Base-by-base conservation (phyloP, 1,284 basidiomycete genomes). In the Leccinum insolens region DNA sequence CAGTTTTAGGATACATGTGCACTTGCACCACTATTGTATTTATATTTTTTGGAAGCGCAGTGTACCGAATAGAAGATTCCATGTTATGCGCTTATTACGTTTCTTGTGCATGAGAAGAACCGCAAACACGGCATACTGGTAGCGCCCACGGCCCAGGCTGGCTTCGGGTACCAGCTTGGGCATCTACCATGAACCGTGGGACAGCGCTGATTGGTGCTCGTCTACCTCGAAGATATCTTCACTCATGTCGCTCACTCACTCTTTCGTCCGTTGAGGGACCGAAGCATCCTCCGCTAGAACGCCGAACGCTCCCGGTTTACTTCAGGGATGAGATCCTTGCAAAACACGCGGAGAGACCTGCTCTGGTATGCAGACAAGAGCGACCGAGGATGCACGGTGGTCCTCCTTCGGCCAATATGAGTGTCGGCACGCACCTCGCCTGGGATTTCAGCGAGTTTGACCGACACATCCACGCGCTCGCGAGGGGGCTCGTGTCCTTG, bases 381-480 rank as follows among this genome's bases (percentile, higher is more conserved):
- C 76, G 67, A 8, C 82, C 88, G 4, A 77, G 84, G 4, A 80
- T 85, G 1, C 88, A 92, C 76, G 88, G 87, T 9, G 89, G 89
- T 1, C 88, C 89, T 25, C 72, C 73, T 4, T 84, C 85, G 14
- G 77, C 69, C 15, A 89, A 89, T 74, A 77, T 88, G 66, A 82
- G 78, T 9, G 74, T 81, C 14, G 69, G 70, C 5, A 79, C 81
- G 8, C 87, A 90, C 74, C 81, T 95, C 6, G 86, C 88, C 17
- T 95, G 93, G 94, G 86, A 88, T 69, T 95, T 89, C 75, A 81
- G 78, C 6, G 90, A 93, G 75, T 89, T 95, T 72, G 83, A 92
- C 71, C 76, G 81, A 60, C 88, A 93, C 74, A 86, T 93, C 37
- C 80, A 84, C 62, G 88, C 89, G 3, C 83, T 94, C 7, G 88